Evolutionary conservation across 2,329 filamentous ascomycete species (phyloP).

Genomic region (Hypoxylon sp.): DNA sequence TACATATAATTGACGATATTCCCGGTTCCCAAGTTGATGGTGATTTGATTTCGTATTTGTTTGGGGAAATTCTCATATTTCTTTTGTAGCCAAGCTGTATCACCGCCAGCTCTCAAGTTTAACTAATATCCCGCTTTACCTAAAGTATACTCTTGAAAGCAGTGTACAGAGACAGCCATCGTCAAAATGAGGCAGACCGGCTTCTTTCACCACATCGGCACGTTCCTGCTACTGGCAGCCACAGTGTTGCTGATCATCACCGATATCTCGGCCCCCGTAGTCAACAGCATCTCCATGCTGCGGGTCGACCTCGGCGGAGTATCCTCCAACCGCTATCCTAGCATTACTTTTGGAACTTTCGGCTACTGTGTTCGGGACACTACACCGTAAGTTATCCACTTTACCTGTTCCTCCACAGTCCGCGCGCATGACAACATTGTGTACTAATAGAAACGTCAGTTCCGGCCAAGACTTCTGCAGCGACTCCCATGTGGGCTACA

Average conservation of each 20-base stretch:
- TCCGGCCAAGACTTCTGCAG: slow-evolving; percentile 47
- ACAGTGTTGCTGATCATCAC: slow-evolving; percentile 63
- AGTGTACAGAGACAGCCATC: not conserved
- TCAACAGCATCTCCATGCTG: slow-evolving; percentile 60
- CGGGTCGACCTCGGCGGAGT: slow-evolving; percentile 55
- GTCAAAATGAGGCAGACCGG: slow-evolving; percentile 52
- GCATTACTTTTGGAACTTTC: slow-evolving; percentile 61
- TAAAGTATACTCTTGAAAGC: not conserved
- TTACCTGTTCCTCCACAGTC: not conserved
- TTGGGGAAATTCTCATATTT: slow-evolving; percentile 3
- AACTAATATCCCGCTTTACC: not conserved
- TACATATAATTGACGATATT: slow-evolving; percentile 34
- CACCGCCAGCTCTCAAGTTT: not conserved
- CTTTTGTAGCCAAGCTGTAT: slow-evolving; percentile 14
- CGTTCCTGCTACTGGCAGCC: slow-evolving; percentile 61
- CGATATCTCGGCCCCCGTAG: slow-evolving; percentile 63
- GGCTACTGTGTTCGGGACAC: slow-evolving; percentile 58
- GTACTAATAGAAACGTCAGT: slow-evolving; percentile 35
- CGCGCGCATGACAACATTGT: not conserved
- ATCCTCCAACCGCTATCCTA: slow-evolving; percentile 39
- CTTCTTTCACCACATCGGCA: slow-evolving; percentile 60
- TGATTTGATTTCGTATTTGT: slow-evolving; percentile 16
- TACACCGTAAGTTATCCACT: slow-evolving; percentile 39
- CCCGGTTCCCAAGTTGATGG: slow-evolving; percentile 5
- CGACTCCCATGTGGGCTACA: slow-evolving; percentile 48